Percentiles rank a stretch among this genome's conserved stretches.
Conservation (phyloP, 768 basidiomycete species). For the Termitomyces sp. region DNA sequence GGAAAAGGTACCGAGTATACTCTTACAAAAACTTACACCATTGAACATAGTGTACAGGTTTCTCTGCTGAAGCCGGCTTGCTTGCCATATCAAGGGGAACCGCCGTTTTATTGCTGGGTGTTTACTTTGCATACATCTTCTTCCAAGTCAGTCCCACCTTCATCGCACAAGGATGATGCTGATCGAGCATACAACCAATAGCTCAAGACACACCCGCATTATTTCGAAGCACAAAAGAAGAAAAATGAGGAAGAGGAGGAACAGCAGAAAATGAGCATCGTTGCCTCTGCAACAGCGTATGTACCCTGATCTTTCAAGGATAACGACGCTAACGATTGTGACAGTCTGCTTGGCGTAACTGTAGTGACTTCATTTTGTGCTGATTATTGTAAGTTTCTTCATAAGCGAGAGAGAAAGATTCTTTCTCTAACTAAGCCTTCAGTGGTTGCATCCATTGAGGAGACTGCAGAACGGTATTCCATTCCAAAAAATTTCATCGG, state of each 20-base stretch:
- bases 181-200: conserved; percentile 21
- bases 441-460: conserved; percentile 93
- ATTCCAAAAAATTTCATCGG: conserved; percentile 87
- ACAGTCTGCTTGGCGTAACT: conserved; percentile 66
- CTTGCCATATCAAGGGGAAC: conserved; percentile 78
- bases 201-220: conserved; percentile 65
- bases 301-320: conserved; percentile 10
- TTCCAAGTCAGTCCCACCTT: conserved; percentile 55
- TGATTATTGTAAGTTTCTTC: conserved; percentile 60
- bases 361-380: conserved; percentile 85
- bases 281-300: conserved; percentile 55
- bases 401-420: conserved; percentile 4
- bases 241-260: conserved; percentile 15
- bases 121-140: conserved; percentile 69
- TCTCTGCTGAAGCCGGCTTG: conserved; percentile 39
- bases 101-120: conserved; percentile 62
- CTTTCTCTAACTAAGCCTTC: conserved; percentile 18
- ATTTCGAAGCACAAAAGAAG: conserved; percentile 37
- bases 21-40: neutral
- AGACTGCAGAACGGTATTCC: conserved; percentile 73
- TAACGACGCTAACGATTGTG: neutral
- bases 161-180: neutral
- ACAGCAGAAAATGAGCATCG: conserved; percentile 59
- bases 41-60: conserved; percentile 16
- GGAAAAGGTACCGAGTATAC: conserved; percentile 6